A percentile compares a stretch with the other conserved stretches of the same genome.
Evolutionary conservation across 805 yeast genomes (phyloP).

Genomic region (Wickerhamiella hasegawae): DNA sequence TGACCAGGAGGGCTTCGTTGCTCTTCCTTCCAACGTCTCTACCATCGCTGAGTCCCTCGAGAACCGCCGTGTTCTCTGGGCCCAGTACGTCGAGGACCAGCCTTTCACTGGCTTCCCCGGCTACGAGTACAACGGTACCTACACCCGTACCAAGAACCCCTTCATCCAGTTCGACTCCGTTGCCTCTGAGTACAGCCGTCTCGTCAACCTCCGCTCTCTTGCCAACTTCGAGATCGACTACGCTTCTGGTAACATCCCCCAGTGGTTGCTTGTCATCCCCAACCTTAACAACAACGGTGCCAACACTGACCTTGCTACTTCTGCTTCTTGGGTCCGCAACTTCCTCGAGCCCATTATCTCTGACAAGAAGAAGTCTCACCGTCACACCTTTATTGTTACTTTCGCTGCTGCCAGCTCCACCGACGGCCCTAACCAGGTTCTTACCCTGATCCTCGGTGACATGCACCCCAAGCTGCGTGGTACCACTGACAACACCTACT

Average conservation of each 20-base stretch:
- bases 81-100: constrained; percentile 36
- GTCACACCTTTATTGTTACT: constrained; percentile 31
- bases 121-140: constrained; percentile 26
- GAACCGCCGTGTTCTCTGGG: constrained; percentile 32
- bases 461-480: constrained; percentile 28
- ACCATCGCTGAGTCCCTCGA: constrained; percentile 34
- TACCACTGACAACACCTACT: constrained; percentile 31
- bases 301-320: constrained; percentile 30
- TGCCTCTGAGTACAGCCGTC: constrained; percentile 23
- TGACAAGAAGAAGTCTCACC: constrained; percentile 29
- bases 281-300: constrained; percentile 40
- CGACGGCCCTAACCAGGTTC: constrained; percentile 30
- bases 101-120: constrained; percentile 39
- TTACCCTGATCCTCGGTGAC: constrained; percentile 33
- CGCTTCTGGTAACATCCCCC: constrained; percentile 28
- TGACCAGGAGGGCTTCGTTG: constrained; percentile 29
- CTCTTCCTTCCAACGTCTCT: constrained; percentile 31
- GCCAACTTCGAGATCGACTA: constrained; percentile 29
- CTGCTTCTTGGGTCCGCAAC: constrained; percentile 31
- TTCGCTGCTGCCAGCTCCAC: constrained; percentile 35
- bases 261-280: constrained; percentile 38
- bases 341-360: constrained; percentile 28
- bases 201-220: constrained; percentile 32
- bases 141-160: constrained; percentile 37
- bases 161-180: constrained; percentile 29